Conservation (phyloP, 2,329 filamentous ascomycete genomes). For the Talaromyces sp. region DNA sequence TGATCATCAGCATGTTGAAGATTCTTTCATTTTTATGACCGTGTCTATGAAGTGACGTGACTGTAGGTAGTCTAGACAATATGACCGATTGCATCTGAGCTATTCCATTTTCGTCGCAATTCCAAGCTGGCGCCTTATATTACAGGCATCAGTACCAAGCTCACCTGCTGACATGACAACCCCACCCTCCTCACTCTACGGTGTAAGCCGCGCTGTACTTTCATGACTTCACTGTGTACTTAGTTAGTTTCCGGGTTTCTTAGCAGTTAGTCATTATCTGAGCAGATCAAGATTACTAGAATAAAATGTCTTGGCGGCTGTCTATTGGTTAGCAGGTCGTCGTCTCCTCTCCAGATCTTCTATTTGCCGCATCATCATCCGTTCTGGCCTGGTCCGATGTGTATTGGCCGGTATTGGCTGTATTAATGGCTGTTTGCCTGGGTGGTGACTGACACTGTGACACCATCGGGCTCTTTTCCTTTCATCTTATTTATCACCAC, state of each 20-base stretch:
- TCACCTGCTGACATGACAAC: background rate
- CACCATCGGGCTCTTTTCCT: background rate
- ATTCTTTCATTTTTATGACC: too few relatives aligned
- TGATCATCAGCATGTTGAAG: too few relatives aligned
- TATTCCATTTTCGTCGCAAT: background rate
- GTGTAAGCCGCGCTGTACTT: background rate
- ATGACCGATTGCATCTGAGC: background rate
- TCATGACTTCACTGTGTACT: background rate
- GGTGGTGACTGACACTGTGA: background rate
- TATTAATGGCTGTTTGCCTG: background rate
- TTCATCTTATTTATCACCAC: background rate
- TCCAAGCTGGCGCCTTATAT: background rate
- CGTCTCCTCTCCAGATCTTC: background rate
- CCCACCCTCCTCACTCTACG: background rate
- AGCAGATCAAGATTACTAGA: background rate
- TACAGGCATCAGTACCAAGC: background rate
- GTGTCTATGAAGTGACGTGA: too few relatives aligned
- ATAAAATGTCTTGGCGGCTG: background rate
- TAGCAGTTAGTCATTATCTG: background rate
- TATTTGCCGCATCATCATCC: conserved; percentile 1
- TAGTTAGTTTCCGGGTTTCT: background rate
- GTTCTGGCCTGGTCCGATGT: background rate
- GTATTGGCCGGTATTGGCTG: conserved; percentile 1
- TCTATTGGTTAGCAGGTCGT: background rate
- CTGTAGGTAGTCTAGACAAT: too few relatives aligned